A percentile compares a stretch with the other conserved stretches of the same genome.
phyloP scores from a whole-genome alignment of 2,329 filamentous ascomycete genomes.

The Drechslerella dactyloides region DNA sequence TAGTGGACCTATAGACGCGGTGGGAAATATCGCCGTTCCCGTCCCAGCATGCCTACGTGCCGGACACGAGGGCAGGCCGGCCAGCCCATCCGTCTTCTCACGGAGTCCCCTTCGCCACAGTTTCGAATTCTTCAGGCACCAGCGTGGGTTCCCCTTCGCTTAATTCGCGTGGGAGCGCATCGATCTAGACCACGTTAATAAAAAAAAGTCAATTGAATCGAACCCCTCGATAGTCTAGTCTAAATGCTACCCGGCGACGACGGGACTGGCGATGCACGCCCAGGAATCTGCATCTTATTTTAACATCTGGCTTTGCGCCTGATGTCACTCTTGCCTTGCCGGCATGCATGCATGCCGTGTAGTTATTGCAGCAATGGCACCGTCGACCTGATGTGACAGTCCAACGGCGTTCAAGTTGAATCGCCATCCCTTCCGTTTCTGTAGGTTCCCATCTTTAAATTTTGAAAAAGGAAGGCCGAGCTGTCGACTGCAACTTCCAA shows the following conservation, averaged over 20 bases:
- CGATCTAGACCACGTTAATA: background rate
- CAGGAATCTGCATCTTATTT: too few relatives aligned
- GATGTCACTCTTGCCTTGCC: too few relatives aligned
- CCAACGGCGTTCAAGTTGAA: too few relatives aligned
- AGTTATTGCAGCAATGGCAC: too few relatives aligned
- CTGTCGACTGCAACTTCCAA: slow-evolving; percentile 14
- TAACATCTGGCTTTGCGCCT: too few relatives aligned
- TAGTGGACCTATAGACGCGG: too few relatives aligned
- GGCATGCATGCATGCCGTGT: too few relatives aligned
- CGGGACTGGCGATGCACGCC: too few relatives aligned
- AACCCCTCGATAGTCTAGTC: background rate
- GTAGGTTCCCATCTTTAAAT: background rate
- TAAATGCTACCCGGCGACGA: too few relatives aligned
- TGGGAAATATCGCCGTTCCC: too few relatives aligned
- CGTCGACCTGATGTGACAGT: too few relatives aligned
- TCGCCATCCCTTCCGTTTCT: background rate
- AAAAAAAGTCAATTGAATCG: background rate
- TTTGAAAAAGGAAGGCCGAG: slow-evolving; percentile 26
- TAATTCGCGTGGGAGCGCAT: background rate
- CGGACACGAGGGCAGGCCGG: background rate
- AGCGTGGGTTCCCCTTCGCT: slow-evolving; percentile 1
- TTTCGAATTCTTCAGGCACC: slow-evolving; percentile 1
- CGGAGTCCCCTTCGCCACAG: background rate
- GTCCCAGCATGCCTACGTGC: slow-evolving; percentile 1
- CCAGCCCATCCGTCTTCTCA: background rate